Percentiles rank a stretch among this genome's conserved stretches.
Evolutionary conservation across 768 basidiomycete species (phyloP).

Genomic region (Trametes elegans): DNA sequence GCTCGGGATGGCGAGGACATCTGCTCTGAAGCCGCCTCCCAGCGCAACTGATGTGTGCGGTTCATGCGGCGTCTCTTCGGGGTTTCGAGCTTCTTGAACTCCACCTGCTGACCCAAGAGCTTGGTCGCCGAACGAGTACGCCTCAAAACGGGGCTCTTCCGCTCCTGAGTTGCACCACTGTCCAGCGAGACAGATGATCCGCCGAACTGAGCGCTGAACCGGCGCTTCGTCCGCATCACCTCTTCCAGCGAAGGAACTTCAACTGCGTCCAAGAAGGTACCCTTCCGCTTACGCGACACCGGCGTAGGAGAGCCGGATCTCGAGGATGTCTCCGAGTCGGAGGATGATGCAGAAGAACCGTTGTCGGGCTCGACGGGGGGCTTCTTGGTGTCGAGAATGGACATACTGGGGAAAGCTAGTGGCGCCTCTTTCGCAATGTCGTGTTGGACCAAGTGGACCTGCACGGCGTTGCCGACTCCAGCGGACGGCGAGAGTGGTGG

Average conservation of each 20-base stretch:
- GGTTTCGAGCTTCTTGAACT: conserved; percentile 12
- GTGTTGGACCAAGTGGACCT: conserved; percentile 1
- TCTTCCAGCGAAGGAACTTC: conserved; percentile 41
- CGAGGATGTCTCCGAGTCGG: neutral
- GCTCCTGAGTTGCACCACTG: neutral
- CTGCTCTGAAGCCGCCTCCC: conserved; percentile 4
- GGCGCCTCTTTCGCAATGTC: neutral
- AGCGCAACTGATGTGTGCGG: conserved; percentile 9
- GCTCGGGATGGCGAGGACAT: conserved; percentile 25
- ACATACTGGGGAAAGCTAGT: too few species aligned
- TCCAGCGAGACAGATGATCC: neutral
- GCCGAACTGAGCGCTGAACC: neutral
- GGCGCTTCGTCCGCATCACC: conserved; percentile 16
- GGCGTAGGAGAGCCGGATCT: neutral
- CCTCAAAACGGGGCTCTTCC: neutral
- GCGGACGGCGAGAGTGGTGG: conserved; percentile 9
- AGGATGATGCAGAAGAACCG: neutral
- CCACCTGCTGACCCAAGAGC: conserved; percentile 4
- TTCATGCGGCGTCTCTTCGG: conserved; percentile 18
- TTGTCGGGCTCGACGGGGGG: neutral
- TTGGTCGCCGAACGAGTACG: conserved; percentile 22
- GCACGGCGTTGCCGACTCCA: conserved; percentile 2
- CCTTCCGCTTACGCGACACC: conserved; percentile 43
- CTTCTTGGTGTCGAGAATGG: too few species aligned
- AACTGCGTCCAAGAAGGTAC: conserved; percentile 51